Base-by-base conservation (phyloP, 129 eudicot genomes). In the Arctium lappa region DNA sequence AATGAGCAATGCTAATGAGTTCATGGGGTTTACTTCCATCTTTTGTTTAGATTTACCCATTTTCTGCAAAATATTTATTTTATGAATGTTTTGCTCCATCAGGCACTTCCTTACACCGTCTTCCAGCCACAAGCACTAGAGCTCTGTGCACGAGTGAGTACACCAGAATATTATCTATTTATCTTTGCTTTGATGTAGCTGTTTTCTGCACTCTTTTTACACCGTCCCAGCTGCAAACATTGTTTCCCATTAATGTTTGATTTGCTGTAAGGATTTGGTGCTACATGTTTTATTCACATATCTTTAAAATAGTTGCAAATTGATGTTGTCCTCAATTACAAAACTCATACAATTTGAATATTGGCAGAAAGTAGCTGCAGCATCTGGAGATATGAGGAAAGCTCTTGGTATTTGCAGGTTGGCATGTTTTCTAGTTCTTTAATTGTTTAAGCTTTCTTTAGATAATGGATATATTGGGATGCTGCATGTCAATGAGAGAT, bases 301-400 rank as follows among this genome's bases (percentile, higher is more conserved):
- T 60, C 8, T 68, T 68, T 65, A 3, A 12, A 75, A 12, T 22
- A 31, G 46, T 29, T 62, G 7, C 38, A 80, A 50, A 4, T 79
- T 46, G 46, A 31, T 6, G 31, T n/a, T n/a, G 18, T 15, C 5
- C 5, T 39, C 27, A 8, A 16, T 30, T 48, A 5, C 3, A 76
- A 39, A 4, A 27, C 68, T 85, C 32, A 53, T 74, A 30, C 29
- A 68, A 18, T 27, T 77, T 70, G 34, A 85, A 36, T 77, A 81
- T 74, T 86, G 76, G 79, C 93, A 96, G 99, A 96, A 84, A 90
- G 99, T 96, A 87, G 96, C 99, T 65, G 95, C 99, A 72, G 97
- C 96, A 82, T 93, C 99, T 76, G 99, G 98, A 62, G 99, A 96
- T 85, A 93, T 96, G 99, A 89, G 99, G 86, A 96, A 93, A 87